Percentiles rank a stretch among this genome's conserved stretches.
These are phyloP conservation scores for Cinchona pubescens DNA, from an alignment of 257 asterid genomes.

Conservation along the genomic window DNA sequence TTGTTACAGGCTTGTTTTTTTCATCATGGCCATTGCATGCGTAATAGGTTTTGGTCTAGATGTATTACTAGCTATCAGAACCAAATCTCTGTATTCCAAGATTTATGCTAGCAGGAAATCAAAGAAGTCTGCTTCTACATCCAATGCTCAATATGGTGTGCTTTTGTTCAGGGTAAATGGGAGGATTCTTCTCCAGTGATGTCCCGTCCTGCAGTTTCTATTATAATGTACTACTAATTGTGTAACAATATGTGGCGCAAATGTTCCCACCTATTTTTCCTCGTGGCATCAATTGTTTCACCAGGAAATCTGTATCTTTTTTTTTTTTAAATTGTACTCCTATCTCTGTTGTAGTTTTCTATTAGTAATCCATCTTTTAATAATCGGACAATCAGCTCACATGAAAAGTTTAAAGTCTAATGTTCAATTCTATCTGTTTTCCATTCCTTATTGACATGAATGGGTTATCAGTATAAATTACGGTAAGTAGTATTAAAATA, in stretches of 20 bases:
- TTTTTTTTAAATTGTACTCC: no score
- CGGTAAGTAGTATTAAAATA: no score
- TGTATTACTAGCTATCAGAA: constrained; percentile 30
- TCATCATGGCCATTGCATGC: constrained; percentile 44
- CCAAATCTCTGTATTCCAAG: constrained; percentile 30
- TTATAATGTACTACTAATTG: not conserved
- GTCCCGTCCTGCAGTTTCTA: not conserved
- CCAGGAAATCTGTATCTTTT: no score
- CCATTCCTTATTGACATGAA: no score
- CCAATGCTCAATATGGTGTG: not conserved
- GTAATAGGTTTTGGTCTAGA: constrained; percentile 40
- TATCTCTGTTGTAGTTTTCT: no score
- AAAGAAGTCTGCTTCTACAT: constrained; percentile 18
- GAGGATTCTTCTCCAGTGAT: not conserved
- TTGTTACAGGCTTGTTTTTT: constrained; percentile 44
- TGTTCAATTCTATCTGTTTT: no score
- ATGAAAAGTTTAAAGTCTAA: no score
- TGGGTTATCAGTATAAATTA: no score
- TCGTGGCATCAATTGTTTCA: not conserved
- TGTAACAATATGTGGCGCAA: not conserved
- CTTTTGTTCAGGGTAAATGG: not conserved
- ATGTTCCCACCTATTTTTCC: not conserved
- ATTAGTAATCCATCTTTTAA: no score
- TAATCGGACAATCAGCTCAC: no score
- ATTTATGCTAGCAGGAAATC: constrained; percentile 36